Conservation (phyloP, 2,329 filamentous ascomycete species). For the Dothistroma septosporum region DNA sequence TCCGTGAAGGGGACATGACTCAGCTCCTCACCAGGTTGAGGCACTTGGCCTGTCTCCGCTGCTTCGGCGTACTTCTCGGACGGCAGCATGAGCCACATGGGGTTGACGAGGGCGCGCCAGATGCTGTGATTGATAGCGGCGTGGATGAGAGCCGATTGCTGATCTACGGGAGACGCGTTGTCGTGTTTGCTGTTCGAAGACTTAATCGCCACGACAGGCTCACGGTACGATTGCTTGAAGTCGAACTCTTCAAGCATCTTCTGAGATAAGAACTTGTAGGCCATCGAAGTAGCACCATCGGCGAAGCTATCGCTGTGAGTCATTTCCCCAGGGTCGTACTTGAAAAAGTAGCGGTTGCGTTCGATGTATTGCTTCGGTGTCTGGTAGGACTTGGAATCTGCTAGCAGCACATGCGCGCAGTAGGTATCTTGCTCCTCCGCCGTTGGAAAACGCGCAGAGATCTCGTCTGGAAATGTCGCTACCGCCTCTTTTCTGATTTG, state of each 20-base stretch:
- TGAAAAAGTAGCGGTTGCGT: constrained; percentile 57
- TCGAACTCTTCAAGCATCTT: constrained; percentile 9
- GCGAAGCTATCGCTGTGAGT: constrained; percentile 9
- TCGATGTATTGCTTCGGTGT: constrained; percentile 53
- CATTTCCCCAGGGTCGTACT: constrained; percentile 19
- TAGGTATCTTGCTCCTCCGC: constrained; percentile 40
- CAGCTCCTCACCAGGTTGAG: constrained; percentile 2
- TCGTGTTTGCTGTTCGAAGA: neutral
- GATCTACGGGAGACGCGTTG: neutral
- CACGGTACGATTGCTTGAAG: constrained; percentile 12
- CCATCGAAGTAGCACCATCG: constrained; percentile 6
- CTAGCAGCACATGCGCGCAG: constrained; percentile 49
- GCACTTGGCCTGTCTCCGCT: constrained; percentile 4
- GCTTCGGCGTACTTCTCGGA: constrained; percentile 4
- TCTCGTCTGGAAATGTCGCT: neutral
- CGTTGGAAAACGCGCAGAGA: constrained; percentile 7
- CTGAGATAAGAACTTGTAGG: constrained; percentile 1
- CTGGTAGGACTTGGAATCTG: constrained; percentile 56
- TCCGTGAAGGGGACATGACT: constrained; percentile 16
- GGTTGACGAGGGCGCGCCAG: constrained; percentile 10
- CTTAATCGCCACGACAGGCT: neutral
- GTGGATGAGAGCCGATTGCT: neutral
- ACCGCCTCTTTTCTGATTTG: constrained; percentile 7
- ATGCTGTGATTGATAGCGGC: constrained; percentile 11
- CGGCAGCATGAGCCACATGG: constrained; percentile 10